phyloP scores from a whole-genome alignment of 176 grass and related monocot genomes.

The Chloris gayana region DNA sequence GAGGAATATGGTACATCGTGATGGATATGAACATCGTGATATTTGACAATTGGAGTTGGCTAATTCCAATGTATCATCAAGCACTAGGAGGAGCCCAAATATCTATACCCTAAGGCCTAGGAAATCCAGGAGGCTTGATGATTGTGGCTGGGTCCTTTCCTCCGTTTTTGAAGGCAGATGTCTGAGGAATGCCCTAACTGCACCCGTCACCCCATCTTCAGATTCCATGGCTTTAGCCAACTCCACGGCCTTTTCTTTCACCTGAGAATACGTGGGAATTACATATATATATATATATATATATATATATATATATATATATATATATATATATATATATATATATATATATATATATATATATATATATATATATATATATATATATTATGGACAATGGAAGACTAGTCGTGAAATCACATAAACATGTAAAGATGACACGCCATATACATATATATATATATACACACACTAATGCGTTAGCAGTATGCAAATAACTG shows the following conservation, averaged over 20 bases:
- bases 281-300: no score
- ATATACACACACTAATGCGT: no score
- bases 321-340: no score
- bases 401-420: background rate
- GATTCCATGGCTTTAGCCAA: constrained; percentile 81
- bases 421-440: background rate
- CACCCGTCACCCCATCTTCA: constrained; percentile 74
- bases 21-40: no score
- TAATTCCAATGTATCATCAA: no score
- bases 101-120: constrained; percentile 43
- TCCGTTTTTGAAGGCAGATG: no score
- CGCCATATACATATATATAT: no score
- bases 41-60: no score
- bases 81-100: constrained; percentile 51
- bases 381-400: background rate
- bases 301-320: no score
- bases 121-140: constrained; percentile 28
- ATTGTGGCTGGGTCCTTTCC: background rate
- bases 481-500: no score
- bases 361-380: no score
- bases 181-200: constrained; percentile 83
- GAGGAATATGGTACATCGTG: background rate
- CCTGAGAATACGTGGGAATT: constrained; percentile 41
- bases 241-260: constrained; percentile 73
- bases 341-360: no score